Base-by-base conservation (phyloP, 192 early-diverging fungal genomes). In the Entophlyctis helioformis region DNA sequence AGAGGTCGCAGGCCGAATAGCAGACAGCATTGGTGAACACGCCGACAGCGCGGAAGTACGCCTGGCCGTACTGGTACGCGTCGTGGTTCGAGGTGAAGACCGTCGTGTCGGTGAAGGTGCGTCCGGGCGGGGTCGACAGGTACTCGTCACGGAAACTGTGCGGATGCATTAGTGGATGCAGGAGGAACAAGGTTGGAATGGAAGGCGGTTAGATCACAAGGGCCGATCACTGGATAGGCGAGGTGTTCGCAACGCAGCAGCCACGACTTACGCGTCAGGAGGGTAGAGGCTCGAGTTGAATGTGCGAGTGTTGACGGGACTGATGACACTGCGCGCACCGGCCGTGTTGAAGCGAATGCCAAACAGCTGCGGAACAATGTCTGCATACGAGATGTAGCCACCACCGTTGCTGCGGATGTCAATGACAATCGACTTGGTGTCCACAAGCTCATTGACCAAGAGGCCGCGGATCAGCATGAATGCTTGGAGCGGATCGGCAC, bases 11-110 rank as follows among this genome's bases (percentile, higher is more conserved):
- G 2, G 53, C 43, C 21, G 53, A 48, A 42, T 57, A 57, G 42
- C 55, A 57, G 2, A 41, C 24, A 20, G 50, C 55, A 28, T 57
- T 32, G 31, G 9, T 43, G 19, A 49, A 39, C 3, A 60, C 23
- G 36, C 37, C 58, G 33, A 56, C 58, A 20, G 58, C 56, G 38
- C 51, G 60, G 25, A 56, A 18, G 39, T 56, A 60, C 15, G 34
- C 38, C 13, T 47, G 28, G 27, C 58, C 58, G 16, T 51, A 13
- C 1, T 9, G 10, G 39, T 59, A 60, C 10, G 35, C 34, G 27
- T 11, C 32, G 0, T 57, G n/a, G 7, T 33, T 13, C 15, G 54
- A 50, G 11, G 19, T 39, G 34, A 57, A 47, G 9, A 16, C 0
- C 18, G 56, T 23, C 7, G 36, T 3, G 13, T 19, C 26, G 39